Evolutionary conservation across 352 stramenopile genomes (phyloP), one percentile per base, ranked within the genome.

Genomic region (Globisporangium abappressorium): DNA sequence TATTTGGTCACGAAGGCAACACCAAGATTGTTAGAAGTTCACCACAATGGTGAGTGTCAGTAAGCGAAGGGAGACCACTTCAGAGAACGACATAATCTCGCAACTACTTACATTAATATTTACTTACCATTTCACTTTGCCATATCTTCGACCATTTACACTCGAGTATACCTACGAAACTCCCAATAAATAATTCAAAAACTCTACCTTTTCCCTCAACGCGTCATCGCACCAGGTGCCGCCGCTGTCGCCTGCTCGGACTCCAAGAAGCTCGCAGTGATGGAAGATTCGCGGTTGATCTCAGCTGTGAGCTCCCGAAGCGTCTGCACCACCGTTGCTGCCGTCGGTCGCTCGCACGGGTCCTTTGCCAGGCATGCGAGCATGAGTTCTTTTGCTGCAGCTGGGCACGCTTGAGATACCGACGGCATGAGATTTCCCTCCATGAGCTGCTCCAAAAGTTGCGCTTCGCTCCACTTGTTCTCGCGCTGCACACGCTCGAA

Each of bases 361-460:
- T 71, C 62, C 2, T 46, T 61, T 1, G 67, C 62, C 0, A 76
- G 36, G 36, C 67, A 76, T 24, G 70, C 61, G 26, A 74, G 49
- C 24, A 64, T 54, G 30, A 76, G 20, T 15, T 64, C 64, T 9
- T 18, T 46, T 2, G 33, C 33, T 1, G 43, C 28, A 0, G 33
- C 33, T n/a, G 64, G 64, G 22, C 64, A 70, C 28, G 64, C 22
- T 6, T 7, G 14, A 0, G 54, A 68, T 4, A 66, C 14, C 8
- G 66, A 57, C 28, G 66, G 66, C 34, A 30, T 46, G 34, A 68
- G 8, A 3, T n/a, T 36, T 12, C 65, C 59, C 6, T 41, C 15
- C 2, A 6, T 36, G 38, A 70, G 22, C 0, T 28, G 34, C 20
- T 63, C 26, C 8, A 26, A 8, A 12, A 70, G 2, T 41, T 64